A percentile compares a stretch with the other conserved stretches of the same genome.
phyloP scores from a whole-genome alignment of 1,284 basidiomycete species.

The Amylostereum chailletii region DNA sequence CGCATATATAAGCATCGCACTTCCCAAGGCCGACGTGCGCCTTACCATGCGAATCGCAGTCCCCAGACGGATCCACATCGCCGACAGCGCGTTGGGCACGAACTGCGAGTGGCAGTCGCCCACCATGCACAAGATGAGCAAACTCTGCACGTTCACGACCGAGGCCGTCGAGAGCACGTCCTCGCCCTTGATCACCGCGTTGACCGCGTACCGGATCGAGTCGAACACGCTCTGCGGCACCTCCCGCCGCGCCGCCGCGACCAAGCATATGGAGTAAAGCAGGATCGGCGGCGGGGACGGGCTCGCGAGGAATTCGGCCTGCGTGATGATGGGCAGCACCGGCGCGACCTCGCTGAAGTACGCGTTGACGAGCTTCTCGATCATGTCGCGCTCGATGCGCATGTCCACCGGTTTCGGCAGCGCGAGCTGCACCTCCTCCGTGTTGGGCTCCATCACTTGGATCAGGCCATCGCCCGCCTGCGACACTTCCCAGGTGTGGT shows the following conservation, averaged over 20 bases:
- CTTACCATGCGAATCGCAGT: constrained; percentile 80
- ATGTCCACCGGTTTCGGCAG: constrained; percentile 56
- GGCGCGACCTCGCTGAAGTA: constrained; percentile 85
- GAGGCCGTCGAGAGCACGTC: constrained; percentile 85
- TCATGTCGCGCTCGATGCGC: constrained; percentile 67
- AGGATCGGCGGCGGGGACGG: constrained; percentile 72
- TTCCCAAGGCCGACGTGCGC: constrained; percentile 6
- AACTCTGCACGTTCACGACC: constrained; percentile 82
- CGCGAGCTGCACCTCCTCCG: constrained; percentile 42
- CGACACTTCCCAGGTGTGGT: constrained; percentile 79
- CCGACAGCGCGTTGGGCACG: constrained; percentile 68
- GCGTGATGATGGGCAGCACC: constrained; percentile 82
- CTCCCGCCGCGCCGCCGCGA: constrained; percentile 80
- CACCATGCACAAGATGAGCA: constrained; percentile 79
- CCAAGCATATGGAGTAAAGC: constrained; percentile 88
- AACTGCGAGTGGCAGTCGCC: constrained; percentile 75
- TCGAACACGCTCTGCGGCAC: constrained; percentile 81
- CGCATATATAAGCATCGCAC: constrained; percentile 11
- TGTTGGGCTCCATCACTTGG: constrained; percentile 62
- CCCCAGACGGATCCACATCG: constrained; percentile 70
- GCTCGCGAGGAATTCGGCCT: constrained; percentile 76
- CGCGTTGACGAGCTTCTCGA: constrained; percentile 81
- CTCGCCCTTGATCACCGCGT: constrained; percentile 79
- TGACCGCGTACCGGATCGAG: constrained; percentile 77
- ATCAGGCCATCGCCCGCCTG: constrained; percentile 84